phyloP scores from a whole-genome alignment of 208 protist species.

The Novymonas esmeraldas region DNA sequence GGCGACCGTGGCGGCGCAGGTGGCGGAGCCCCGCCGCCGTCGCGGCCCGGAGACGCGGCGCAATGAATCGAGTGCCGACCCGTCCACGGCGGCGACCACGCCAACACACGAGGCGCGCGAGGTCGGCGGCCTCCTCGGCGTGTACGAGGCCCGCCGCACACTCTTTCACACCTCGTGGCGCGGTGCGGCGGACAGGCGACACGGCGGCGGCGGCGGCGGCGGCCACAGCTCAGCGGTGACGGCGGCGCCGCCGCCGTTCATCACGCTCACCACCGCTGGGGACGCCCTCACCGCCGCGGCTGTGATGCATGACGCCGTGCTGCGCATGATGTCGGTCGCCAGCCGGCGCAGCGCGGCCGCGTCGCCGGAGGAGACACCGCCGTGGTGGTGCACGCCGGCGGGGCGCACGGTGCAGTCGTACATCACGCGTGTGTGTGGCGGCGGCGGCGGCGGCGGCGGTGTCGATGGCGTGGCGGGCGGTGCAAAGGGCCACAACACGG shows the following conservation, averaged over 20 bases:
- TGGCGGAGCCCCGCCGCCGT: not conserved
- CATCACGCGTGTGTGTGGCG: slow-evolving; percentile 16
- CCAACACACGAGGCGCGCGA: not conserved
- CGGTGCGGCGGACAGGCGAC: not conserved
- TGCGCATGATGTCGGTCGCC: slow-evolving; percentile 24
- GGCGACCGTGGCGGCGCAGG: not conserved
- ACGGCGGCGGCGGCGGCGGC: not conserved
- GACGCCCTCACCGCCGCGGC: slow-evolving; percentile 59
- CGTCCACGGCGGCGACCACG: not conserved
- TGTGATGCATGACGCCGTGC: slow-evolving; percentile 59
- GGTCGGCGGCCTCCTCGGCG: slow-evolving; percentile 8
- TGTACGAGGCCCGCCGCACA: slow-evolving; percentile 11
- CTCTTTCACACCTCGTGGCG: slow-evolving; percentile 2
- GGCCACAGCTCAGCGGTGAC: not conserved
- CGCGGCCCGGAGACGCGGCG: not conserved
- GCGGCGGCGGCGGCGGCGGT: not conserved
- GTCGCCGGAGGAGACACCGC: not conserved
- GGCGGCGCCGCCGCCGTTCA: not conserved
- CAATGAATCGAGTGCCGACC: not conserved
- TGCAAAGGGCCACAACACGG: not conserved
- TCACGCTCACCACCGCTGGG: slow-evolving; percentile 33
- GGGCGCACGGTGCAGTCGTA: slow-evolving; percentile 19
- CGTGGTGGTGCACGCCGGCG: not conserved
- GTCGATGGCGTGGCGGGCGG: not conserved
- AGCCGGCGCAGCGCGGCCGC: not conserved